A percentile compares a stretch with the other conserved stretches of the same genome.
Conservation (phyloP, 306 rosid species). For the Herpetospermum pedunculosum region DNA sequence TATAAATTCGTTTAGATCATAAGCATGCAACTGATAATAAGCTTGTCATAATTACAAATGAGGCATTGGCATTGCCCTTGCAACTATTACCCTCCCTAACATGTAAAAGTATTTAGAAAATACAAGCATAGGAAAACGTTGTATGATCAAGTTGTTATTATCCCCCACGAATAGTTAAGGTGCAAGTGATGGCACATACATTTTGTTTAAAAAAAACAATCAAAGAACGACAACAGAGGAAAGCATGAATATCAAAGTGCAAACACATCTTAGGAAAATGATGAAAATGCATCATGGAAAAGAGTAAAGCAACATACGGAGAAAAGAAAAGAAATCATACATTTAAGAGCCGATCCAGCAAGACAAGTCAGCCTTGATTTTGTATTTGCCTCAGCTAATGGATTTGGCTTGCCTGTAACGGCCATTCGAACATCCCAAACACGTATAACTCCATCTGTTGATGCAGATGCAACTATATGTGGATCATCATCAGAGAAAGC, state of each 20-base stretch:
- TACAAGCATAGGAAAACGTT: not conserved
- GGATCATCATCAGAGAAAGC: conserved; percentile 47
- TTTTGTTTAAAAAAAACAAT: not conserved
- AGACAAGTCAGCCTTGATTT: conserved; percentile 79
- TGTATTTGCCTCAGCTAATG: conserved; percentile 73
- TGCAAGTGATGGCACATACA: not conserved
- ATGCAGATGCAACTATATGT: conserved; percentile 63
- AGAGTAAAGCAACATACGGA: not conserved
- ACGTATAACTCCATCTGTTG: conserved; percentile 76
- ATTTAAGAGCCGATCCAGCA: conserved; percentile 66
- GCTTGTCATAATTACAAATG: not conserved
- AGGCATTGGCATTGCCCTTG: not conserved
- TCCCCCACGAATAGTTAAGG: not conserved
- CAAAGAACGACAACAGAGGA: not conserved
- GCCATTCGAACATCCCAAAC: conserved; percentile 96
- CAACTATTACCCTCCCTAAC: not conserved
- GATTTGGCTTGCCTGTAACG: conserved; percentile 40
- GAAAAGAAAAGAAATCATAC: conserved; percentile 26
- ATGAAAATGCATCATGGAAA: not conserved
- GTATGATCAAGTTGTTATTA: not conserved
- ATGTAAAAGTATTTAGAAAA: not conserved
- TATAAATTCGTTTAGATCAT: not conserved
- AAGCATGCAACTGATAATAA: not conserved
- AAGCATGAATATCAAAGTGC: not conserved
- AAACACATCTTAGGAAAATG: not conserved